These are phyloP conservation scores for Alternaria burnsii DNA, from an alignment of 2,329 filamentous ascomycete species.

Conservation along the genomic window DNA sequence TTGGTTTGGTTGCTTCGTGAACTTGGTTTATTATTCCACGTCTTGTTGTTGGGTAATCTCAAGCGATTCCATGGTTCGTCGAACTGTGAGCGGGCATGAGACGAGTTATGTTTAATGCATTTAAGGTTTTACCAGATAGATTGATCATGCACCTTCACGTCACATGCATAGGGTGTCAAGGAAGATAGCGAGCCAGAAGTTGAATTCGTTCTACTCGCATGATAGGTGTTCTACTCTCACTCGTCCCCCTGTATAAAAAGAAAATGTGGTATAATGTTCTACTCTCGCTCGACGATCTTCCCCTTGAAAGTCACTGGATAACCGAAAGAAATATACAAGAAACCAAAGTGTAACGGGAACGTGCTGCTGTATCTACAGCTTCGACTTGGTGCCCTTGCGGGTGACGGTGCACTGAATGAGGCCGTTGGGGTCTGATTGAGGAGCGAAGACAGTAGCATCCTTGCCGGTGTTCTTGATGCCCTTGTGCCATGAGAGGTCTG, in stretches of 20 bases:
- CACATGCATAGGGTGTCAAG: neutral
- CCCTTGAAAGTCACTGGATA: slow-evolving; percentile 20
- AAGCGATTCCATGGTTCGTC: neutral
- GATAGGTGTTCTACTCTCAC: slow-evolving; percentile 25
- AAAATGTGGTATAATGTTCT: slow-evolving; percentile 40
- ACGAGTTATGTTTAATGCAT: neutral
- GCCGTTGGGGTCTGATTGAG: slow-evolving; percentile 91
- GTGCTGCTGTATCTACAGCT: slow-evolving; percentile 48
- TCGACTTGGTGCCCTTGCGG: slow-evolving; percentile 60
- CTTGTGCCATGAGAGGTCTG: slow-evolving; percentile 97
- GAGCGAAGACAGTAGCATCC: slow-evolving; percentile 94
- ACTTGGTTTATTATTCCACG: neutral
- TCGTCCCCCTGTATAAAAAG: slow-evolving; percentile 14
- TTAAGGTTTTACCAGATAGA: neutral
- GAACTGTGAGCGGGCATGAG: neutral
- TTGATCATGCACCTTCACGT: neutral
- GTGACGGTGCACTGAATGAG: slow-evolving; percentile 93
- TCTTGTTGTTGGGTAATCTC: neutral
- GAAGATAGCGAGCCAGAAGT: neutral
- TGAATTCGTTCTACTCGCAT: slow-evolving; percentile 6
- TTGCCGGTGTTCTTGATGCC: slow-evolving; percentile 92
- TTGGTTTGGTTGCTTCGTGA: neutral
- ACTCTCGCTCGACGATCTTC: slow-evolving; percentile 30
- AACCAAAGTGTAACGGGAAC: slow-evolving; percentile 17
- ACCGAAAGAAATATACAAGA: slow-evolving; percentile 26